phyloP scores from a whole-genome alignment of 257 asterid species.

The Thymus mandschuricus region DNA sequence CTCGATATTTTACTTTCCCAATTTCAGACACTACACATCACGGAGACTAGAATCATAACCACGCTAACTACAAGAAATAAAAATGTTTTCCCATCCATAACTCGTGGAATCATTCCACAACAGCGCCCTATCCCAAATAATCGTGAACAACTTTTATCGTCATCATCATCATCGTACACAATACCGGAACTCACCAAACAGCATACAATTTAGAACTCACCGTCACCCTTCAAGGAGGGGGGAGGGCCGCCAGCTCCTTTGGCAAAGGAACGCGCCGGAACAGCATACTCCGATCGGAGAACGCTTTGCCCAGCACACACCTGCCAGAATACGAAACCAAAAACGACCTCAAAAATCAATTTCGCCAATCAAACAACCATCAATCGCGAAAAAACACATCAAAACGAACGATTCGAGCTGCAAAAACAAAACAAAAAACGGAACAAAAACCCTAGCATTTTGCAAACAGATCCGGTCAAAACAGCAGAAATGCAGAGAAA shows the following conservation, averaged over 20 bases:
- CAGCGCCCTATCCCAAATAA: constrained; percentile 7
- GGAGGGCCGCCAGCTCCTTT: constrained; percentile 72
- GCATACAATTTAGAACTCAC: constrained; percentile 49
- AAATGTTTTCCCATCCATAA: neutral
- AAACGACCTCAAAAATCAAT: neutral
- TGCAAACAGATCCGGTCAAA: constrained; percentile 28
- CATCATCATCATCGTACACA: constrained; percentile 29
- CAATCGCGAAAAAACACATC: neutral
- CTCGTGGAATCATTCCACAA: neutral
- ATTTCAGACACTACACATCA: constrained; percentile 4
- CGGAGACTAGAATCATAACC: neutral
- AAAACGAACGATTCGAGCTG: neutral
- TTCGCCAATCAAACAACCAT: neutral
- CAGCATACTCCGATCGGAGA: constrained; percentile 56
- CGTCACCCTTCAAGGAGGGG: constrained; percentile 73
- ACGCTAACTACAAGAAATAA: neutral
- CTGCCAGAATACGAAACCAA: constrained; percentile 31
- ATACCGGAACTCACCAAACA: neutral
- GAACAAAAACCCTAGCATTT: constrained; percentile 21
- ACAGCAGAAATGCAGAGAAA: constrained; percentile 15
- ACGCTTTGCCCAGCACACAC: constrained; percentile 49
- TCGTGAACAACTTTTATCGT: neutral
- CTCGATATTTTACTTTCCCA: neutral
- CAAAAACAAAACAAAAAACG: neutral
- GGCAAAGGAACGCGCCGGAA: constrained; percentile 75